Evolutionary conservation across 345 rosid genomes (phyloP).

Genomic region (Bretschneidera sinensis): DNA sequence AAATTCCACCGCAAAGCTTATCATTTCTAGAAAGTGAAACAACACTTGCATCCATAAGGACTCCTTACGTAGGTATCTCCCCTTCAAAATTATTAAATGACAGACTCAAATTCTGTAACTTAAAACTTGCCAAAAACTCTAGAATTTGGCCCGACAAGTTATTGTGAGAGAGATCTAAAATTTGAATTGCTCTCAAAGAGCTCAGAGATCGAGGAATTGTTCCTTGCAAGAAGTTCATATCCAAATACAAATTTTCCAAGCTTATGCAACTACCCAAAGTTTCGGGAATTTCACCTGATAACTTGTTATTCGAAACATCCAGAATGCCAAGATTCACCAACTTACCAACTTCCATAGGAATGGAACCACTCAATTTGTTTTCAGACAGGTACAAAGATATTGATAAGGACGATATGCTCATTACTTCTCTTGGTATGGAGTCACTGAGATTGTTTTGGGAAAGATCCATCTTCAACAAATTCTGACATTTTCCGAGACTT

Average conservation of each 20-base stretch:
- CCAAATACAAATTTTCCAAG: too few relatives aligned
- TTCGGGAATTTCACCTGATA: too few relatives aligned
- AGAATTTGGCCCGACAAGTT: not conserved
- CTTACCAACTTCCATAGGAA: not conserved
- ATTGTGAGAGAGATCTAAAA: not conserved
- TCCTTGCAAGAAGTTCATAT: too few relatives aligned
- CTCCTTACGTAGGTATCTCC: too few relatives aligned
- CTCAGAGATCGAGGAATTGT: too few relatives aligned
- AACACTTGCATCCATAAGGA: slow-evolving; percentile 16
- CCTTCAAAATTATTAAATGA: too few relatives aligned
- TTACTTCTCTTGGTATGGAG: not conserved
- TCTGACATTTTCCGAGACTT: not conserved
- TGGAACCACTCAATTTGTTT: not conserved
- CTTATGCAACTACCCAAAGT: too few relatives aligned
- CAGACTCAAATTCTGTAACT: slow-evolving; percentile 14
- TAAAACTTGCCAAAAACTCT: slow-evolving; percentile 7
- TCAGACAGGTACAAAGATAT: not conserved
- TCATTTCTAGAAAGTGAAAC: slow-evolving; percentile 15
- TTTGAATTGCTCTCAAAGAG: too few relatives aligned
- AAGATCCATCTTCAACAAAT: not conserved
- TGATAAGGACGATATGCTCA: not conserved
- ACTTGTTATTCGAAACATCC: too few relatives aligned
- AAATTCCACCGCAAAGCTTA: slow-evolving; percentile 20
- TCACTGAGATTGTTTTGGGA: not conserved
- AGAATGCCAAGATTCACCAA: not conserved